These are phyloP conservation scores for Stropharia rugosoannulata DNA, from an alignment of 768 basidiomycete species.

Conservation along the genomic window DNA sequence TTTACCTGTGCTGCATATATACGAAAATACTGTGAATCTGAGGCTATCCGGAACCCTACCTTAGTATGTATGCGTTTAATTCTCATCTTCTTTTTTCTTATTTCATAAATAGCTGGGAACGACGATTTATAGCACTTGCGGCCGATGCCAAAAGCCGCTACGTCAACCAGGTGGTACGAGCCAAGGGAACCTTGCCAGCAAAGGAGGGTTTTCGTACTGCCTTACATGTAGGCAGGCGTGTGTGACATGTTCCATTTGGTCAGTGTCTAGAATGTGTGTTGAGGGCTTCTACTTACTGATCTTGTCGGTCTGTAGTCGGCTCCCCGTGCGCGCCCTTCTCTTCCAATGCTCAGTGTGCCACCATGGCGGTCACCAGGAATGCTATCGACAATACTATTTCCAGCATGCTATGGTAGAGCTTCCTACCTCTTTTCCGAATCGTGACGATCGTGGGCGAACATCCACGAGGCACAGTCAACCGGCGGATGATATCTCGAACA, in stretches of 20 bases:
- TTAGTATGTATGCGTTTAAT: conserved; percentile 37
- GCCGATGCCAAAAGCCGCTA: conserved; percentile 66
- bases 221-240: conserved; percentile 45
- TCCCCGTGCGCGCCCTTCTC: conserved; percentile 69
- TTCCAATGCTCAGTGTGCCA: conserved; percentile 76
- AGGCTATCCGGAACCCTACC: conserved; percentile 52
- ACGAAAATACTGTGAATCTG: conserved; percentile 57
- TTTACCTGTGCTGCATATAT: conserved; percentile 72
- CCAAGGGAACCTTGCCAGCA: conserved; percentile 21
- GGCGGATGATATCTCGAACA: conserved; percentile 23
- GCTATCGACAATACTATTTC: conserved; percentile 70
- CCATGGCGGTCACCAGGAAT: conserved; percentile 81
- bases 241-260: conserved; percentile 75
- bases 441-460: conserved; percentile 14
- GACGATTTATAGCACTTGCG: conserved; percentile 67
- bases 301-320: conserved; percentile 47
- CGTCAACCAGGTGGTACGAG: conserved; percentile 37
- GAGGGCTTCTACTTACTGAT: background rate
- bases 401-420: conserved; percentile 56
- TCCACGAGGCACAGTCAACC: conserved; percentile 8
- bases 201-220: conserved; percentile 57
- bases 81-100: background rate
- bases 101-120: conserved; percentile 56
- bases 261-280: conserved; percentile 19
- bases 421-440: conserved; percentile 20